Percentiles rank a stretch among this genome's conserved stretches.
Conservation (phyloP, 306 rosid genomes). For the Fragaria ananassa region DNA sequence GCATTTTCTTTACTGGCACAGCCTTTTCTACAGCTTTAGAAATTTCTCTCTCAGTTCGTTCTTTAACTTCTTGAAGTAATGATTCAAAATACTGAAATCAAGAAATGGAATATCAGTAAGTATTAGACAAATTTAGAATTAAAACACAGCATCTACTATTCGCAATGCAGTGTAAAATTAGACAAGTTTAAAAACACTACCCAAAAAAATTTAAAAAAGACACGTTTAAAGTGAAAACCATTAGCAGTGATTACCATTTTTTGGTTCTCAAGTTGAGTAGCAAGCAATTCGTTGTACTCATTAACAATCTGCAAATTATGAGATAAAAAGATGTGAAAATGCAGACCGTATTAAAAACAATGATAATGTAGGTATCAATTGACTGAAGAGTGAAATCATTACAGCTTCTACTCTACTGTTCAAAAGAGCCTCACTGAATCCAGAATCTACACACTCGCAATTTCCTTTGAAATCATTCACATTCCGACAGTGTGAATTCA, state of each 20-base stretch:
- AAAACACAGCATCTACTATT: not conserved
- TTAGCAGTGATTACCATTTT: slow-evolving; percentile 42
- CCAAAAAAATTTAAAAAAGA: no score
- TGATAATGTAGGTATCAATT: slow-evolving; percentile 1
- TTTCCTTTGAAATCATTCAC: slow-evolving; percentile 55
- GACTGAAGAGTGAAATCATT: slow-evolving; percentile 35
- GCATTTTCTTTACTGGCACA: slow-evolving; percentile 64
- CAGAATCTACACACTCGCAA: slow-evolving; percentile 69
- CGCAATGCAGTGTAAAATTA: not conserved
- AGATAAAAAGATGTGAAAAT: slow-evolving; percentile 12
- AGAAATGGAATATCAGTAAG: slow-evolving; percentile 9
- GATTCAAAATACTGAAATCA: slow-evolving; percentile 80
- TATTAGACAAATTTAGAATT: not conserved
- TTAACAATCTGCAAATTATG: slow-evolving; percentile 66
- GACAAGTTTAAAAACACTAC: not conserved
- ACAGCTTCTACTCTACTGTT: slow-evolving; percentile 95
- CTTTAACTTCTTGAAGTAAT: slow-evolving; percentile 79
- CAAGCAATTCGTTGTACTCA: slow-evolving; percentile 88
- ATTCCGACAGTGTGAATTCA: slow-evolving; percentile 63
- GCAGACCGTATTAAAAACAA: slow-evolving; percentile 12
- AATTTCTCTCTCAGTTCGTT: slow-evolving; percentile 67
- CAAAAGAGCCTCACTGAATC: slow-evolving; percentile 69
- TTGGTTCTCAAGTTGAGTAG: slow-evolving; percentile 88
- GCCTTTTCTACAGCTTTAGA: slow-evolving; percentile 74
- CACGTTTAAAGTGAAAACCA: not conserved